phyloP scores from a whole-genome alignment of 1,284 basidiomycete species.

The Grifola frondosa region DNA sequence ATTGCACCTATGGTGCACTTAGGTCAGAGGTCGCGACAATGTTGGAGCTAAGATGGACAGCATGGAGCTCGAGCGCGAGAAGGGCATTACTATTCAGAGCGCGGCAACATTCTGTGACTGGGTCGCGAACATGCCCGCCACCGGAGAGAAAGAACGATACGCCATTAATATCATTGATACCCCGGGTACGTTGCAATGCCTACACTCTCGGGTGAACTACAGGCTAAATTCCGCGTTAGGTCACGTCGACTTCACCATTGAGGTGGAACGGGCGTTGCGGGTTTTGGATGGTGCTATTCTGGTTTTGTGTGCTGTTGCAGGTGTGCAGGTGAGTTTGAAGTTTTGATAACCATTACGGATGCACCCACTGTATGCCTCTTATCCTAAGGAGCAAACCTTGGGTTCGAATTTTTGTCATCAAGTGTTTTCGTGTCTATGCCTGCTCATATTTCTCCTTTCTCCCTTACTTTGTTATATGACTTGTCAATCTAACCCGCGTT shows the following conservation, averaged over 20 bases:
- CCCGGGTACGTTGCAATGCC: slow-evolving; percentile 61
- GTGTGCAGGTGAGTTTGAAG: slow-evolving; percentile 75
- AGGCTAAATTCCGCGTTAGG: slow-evolving; percentile 42
- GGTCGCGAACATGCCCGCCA: slow-evolving; percentile 71
- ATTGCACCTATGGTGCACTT: background rate
- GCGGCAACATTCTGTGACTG: slow-evolving; percentile 99
- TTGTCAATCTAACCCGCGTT: no score
- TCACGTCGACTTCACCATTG: slow-evolving; percentile 99
- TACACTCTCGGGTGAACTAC: background rate
- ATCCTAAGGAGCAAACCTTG: no score
- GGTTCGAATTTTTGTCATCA: background rate
- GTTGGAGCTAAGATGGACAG: slow-evolving; percentile 99
- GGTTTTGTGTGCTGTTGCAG: slow-evolving; percentile 95
- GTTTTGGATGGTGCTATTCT: slow-evolving; percentile 97
- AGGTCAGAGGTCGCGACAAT: slow-evolving; percentile 90
- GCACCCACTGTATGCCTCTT: no score
- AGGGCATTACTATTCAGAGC: slow-evolving; percentile 99
- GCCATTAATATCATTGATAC: slow-evolving; percentile 99
- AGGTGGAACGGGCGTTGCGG: slow-evolving; percentile 95
- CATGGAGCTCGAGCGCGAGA: slow-evolving; percentile 99
- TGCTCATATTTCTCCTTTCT: no score
- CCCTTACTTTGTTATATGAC: background rate
- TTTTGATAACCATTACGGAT: background rate
- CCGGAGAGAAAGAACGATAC: slow-evolving; percentile 76
- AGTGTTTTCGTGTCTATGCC: background rate